Evolutionary conservation across 805 yeast genomes (phyloP).

Genomic region (Cyberlindnera euphorbiiphila): DNA sequence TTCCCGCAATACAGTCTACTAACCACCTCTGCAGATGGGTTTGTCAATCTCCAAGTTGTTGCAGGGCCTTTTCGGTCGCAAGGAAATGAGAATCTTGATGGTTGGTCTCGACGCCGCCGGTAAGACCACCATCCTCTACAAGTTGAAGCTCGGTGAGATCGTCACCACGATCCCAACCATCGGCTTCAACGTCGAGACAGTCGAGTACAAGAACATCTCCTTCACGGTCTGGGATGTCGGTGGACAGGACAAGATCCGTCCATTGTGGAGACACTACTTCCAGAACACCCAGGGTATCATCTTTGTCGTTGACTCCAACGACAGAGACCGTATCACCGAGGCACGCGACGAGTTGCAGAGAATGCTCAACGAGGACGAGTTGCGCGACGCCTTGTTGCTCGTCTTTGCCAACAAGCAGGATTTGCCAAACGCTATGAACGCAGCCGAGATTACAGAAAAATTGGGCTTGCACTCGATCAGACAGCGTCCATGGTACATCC

Average conservation of each 20-base stretch:
- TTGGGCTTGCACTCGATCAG: conserved; percentile 94
- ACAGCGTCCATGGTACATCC: conserved; percentile 99
- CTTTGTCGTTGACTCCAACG: conserved; percentile 96
- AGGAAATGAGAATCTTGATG: conserved; percentile 97
- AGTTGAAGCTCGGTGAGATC: conserved; percentile 92
- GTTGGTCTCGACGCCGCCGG: conserved; percentile 99
- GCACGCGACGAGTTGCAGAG: conserved; percentile 98
- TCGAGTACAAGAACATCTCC: conserved; percentile 93
- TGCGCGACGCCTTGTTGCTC: conserved; percentile 90
- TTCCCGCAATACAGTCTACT: no score
- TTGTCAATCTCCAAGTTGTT: conserved; percentile 90
- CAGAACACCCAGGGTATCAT: conserved; percentile 98
- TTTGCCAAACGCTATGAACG: conserved; percentile 98
- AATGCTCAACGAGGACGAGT: conserved; percentile 97
- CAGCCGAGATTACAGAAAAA: conserved; percentile 97
- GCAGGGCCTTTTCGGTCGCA: conserved; percentile 93
- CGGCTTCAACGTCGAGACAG: conserved; percentile 97
- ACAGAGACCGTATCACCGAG: conserved; percentile 95
- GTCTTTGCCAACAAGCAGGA: conserved; percentile 99
- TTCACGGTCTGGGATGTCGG: conserved; percentile 99
- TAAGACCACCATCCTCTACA: conserved; percentile 94
- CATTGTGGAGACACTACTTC: conserved; percentile 98
- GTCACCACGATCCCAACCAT: conserved; percentile 96
- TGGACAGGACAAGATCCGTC: conserved; percentile 99
- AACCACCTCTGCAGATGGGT: conserved; percentile 61